Evolutionary conservation across 1,139 yeast species (phyloP), one percentile per base, ranked within the genome.

Genomic region (Yamadazyma membranifaciens): DNA sequence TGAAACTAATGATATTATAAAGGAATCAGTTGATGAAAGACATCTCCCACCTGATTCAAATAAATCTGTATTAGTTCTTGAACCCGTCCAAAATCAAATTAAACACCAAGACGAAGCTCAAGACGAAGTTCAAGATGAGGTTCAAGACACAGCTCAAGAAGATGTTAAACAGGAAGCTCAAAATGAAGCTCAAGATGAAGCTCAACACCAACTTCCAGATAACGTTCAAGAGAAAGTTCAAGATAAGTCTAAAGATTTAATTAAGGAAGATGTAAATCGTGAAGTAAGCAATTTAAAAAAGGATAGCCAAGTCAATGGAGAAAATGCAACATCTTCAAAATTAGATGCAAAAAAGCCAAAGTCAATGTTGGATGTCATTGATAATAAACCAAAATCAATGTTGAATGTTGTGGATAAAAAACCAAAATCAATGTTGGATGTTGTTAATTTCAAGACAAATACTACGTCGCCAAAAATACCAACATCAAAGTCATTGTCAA

Each of bases 361-460:
- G 15, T 45, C 56, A 2, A 48, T 54, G 55, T 47, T 54, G 34
- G 59, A 52, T 39, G 51, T 52, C n/a, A 46, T 34, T 9, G 29
- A 24, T 11, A 14, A 16, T n/a, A n/a, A 33, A 24, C 37, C 39
- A 9, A 45, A 43, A 17, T 45, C 56, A 2, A 48, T 54, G 55
- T 47, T 54, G 34, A 59, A 52, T 39, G 51, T 52, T 13, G 47
- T 34, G 6, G 29, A 24, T 11, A 14, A 16, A n/a, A 31, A 34
- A 28, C 36, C 39, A 9, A 45, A 43, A 17, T 45, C 56, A 2
- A 47, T 54, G 54, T 48, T 54, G 34, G 59, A 52, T 39, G 50
- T 51, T 14, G 48, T 34, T 9, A 12, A 31, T 44, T 40, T 46
- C 9, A 31, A 31, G n/a, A 40, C 45, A 10, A 41, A 20, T 20